Percentiles rank a stretch among this genome's conserved stretches.
Evolutionary conservation across 768 basidiomycete genomes (phyloP).

Genomic region (Lenzites betulinus): DNA sequence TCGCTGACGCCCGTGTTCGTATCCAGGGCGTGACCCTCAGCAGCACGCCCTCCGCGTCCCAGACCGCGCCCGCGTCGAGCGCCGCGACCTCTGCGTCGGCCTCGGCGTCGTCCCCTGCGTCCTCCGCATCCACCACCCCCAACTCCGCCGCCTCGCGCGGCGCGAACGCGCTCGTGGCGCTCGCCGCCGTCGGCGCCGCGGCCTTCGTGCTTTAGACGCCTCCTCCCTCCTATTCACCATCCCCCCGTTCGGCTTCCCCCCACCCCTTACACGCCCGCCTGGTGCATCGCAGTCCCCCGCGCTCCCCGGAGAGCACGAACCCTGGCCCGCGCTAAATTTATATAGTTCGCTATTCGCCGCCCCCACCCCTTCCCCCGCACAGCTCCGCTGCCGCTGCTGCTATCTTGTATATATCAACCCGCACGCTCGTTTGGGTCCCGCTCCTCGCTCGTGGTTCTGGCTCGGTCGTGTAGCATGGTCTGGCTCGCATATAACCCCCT

Average conservation of each 20-base stretch:
- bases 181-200: conserved; percentile 46
- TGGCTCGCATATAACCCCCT: not conserved
- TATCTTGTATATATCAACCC: not conserved
- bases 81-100: conserved; percentile 5
- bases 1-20: not conserved
- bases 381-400: not conserved
- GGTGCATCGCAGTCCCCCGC: not conserved
- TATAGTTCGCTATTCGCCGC: conserved; percentile 10
- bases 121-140: conserved; percentile 7
- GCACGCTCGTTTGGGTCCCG: not conserved
- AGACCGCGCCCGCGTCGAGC: conserved; percentile 11
- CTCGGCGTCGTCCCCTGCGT: conserved; percentile 1
- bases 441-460: not conserved
- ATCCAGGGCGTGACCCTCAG: conserved; percentile 56
- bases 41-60: conserved; percentile 28
- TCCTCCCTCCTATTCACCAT: not conserved
- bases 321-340: conserved; percentile 20
- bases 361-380: too few relatives aligned
- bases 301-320: conserved; percentile 5
- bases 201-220: conserved; percentile 46
- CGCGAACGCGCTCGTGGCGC: conserved; percentile 41
- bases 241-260: not conserved
- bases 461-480: not conserved
- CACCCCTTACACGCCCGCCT: not conserved
- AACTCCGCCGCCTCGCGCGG: conserved; percentile 32